Evolutionary conservation across 192 early-diverging fungal species (phyloP).

Genomic region (Gryganskiella cystojenkinii): DNA sequence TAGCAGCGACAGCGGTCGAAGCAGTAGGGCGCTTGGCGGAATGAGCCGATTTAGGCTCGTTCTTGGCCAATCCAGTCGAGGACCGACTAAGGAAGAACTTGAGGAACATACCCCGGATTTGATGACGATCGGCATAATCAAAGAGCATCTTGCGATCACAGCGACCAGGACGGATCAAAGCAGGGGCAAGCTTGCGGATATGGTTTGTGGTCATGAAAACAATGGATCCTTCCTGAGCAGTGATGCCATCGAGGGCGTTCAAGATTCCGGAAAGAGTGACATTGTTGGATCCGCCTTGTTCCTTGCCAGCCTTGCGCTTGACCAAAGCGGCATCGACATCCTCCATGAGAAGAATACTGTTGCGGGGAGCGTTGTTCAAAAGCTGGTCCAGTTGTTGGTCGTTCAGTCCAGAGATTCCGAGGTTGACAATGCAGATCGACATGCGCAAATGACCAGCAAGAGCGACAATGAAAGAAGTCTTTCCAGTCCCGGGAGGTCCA

Average conservation of each 20-base stretch:
- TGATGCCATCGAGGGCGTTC: conserved; percentile 64
- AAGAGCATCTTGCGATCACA: conserved; percentile 63
- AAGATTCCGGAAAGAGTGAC: conserved; percentile 59
- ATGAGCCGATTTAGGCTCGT: not conserved
- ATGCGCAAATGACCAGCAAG: conserved; percentile 64
- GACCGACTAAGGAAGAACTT: conserved; percentile 51
- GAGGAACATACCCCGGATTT: conserved; percentile 57
- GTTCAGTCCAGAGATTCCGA: conserved; percentile 54
- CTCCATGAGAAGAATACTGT: conserved; percentile 67
- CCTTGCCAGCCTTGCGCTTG: conserved; percentile 41
- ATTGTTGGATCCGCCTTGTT: conserved; percentile 25
- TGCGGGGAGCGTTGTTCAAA: conserved; percentile 53
- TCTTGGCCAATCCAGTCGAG: conserved; percentile 12
- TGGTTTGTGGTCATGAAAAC: conserved; percentile 65
- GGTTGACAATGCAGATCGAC: conserved; percentile 60
- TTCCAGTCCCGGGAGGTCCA: conserved; percentile 66
- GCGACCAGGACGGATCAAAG: conserved; percentile 64
- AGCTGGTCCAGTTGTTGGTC: conserved; percentile 56
- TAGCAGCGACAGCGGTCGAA: not conserved
- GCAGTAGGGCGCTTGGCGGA: not conserved
- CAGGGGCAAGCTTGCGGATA: conserved; percentile 56
- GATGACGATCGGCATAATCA: conserved; percentile 57
- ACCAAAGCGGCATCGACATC: conserved; percentile 55
- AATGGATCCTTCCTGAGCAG: conserved; percentile 60
- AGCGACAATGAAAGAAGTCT: conserved; percentile 63